Evolutionary conservation across 2,329 filamentous ascomycete genomes (phyloP).

Genomic region (Xylariaceae sp.): DNA sequence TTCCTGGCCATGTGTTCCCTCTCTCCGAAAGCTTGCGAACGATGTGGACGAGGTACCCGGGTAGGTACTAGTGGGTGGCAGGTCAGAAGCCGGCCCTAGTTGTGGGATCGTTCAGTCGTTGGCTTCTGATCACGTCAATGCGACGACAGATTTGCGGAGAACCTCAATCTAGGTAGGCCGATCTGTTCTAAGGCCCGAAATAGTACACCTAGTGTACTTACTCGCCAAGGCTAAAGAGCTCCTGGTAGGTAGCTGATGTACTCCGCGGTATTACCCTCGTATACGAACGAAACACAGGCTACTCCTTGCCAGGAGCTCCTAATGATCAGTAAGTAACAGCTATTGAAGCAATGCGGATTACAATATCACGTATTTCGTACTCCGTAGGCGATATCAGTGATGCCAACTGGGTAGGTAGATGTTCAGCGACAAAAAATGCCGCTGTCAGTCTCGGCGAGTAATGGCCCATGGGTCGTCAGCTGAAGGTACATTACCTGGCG

Average conservation of each 20-base stretch:
- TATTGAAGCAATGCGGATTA: too few species aligned
- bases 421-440: background rate
- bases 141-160: background rate
- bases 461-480: background rate
- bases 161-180: background rate
- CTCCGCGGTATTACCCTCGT: too few species aligned
- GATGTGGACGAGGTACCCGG: background rate
- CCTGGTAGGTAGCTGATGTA: background rate
- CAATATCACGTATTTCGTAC: background rate
- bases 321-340: too few species aligned
- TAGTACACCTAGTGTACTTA: background rate
- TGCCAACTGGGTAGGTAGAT: background rate
- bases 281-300: too few species aligned
- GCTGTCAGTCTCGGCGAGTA: background rate
- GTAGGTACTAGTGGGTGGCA: background rate
- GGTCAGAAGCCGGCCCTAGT: background rate
- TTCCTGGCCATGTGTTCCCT: background rate
- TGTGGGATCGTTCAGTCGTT: background rate
- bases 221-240: background rate
- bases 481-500: background rate
- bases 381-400: background rate
- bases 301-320: too few species aligned
- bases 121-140: background rate
- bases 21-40: background rate
- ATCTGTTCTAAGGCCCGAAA: background rate